A percentile compares a stretch with the other conserved stretches of the same genome.
Evolutionary conservation across 306 rosid species (phyloP).

Genomic region (Gleditsia sinensis): DNA sequence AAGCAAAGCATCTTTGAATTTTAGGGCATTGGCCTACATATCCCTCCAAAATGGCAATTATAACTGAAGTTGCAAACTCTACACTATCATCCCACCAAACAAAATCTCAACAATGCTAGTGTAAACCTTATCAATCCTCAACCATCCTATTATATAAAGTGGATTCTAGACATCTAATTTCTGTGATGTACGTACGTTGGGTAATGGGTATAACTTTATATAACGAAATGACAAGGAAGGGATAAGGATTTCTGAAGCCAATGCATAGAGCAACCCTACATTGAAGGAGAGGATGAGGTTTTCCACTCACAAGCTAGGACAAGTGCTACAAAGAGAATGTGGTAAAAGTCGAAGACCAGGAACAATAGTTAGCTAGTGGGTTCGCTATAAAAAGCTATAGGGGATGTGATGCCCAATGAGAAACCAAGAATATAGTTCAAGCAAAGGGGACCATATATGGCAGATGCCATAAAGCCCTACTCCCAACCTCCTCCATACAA

Average conservation of each 20-base stretch:
- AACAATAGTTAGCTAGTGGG: constrained; percentile 35
- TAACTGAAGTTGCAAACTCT: neutral
- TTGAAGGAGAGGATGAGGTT: neutral
- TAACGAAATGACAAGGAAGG: constrained; percentile 24
- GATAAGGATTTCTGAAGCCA: neutral
- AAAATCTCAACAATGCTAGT: neutral
- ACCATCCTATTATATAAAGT: neutral
- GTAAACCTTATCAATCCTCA: neutral
- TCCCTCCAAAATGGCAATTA: constrained; percentile 8
- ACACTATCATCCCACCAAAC: neutral
- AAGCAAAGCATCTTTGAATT: constrained; percentile 49
- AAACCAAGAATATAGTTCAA: constrained; percentile 13
- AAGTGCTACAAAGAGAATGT: neutral
- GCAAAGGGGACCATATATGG: constrained; percentile 35
- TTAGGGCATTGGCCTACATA: neutral
- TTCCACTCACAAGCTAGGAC: neutral
- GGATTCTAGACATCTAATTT: neutral
- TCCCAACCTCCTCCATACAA: constrained; percentile 38
- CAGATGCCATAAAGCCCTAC: constrained; percentile 29
- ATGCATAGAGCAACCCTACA: neutral
- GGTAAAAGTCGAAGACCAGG: neutral
- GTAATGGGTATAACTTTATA: no score
- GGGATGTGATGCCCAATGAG: neutral
- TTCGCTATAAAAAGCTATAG: constrained; percentile 20
- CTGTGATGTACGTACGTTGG: no score